Base-by-base conservation (phyloP, 352 stramenopile genomes). In the Pythium apleroticum region DNA sequence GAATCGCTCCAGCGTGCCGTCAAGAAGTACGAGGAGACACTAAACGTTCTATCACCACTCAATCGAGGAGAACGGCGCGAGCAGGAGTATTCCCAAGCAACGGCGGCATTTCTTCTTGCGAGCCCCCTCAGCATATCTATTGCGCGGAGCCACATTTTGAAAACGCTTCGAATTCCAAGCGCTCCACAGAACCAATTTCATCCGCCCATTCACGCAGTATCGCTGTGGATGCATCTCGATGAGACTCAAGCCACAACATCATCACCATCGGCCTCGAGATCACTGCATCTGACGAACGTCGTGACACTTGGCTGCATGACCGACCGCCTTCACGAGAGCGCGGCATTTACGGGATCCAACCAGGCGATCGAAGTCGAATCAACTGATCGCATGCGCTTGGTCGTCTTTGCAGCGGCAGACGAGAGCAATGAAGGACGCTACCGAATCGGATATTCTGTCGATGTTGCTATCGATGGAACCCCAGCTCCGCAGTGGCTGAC, bases 41-140 rank as follows among this genome's bases (percentile, higher is more conserved):
- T 20, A 8, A 25, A 54, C 0, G 39, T 35, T 22, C 1, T 62
- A 30, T 52, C 55, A 3, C 55, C 25, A 20, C 55, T 30, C 17
- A 46, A 6, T 6, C 25, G 17, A 7, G 22, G 14, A 39, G 31
- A 37, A 7, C n/a, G 10, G 4, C n/a, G n/a, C 17, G 19, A 22
- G 3, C 20, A 55, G 2, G 10, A 25, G 2, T 7, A 41, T 31
- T 3, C 14, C 4, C 22, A 3, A 8, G 48, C 7, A 53, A 25
- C n/a, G 9, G 28, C 15, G n/a, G 60, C 28, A 19, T 60, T 66
- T 45, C 45, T 66, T 24, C 60, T 66, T n/a, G 60, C 50, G 4
- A 66, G 60, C 20, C 60, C 60, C 1, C 25, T 66, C 37, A 55
- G 60, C 19, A 39, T 59, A 8, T 66, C 60, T 3, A 39, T 5